Percentiles rank a stretch among this genome's conserved stretches.
phyloP scores from a whole-genome alignment of 495 filamentous ascomycete genomes.

The Halenospora varia region DNA sequence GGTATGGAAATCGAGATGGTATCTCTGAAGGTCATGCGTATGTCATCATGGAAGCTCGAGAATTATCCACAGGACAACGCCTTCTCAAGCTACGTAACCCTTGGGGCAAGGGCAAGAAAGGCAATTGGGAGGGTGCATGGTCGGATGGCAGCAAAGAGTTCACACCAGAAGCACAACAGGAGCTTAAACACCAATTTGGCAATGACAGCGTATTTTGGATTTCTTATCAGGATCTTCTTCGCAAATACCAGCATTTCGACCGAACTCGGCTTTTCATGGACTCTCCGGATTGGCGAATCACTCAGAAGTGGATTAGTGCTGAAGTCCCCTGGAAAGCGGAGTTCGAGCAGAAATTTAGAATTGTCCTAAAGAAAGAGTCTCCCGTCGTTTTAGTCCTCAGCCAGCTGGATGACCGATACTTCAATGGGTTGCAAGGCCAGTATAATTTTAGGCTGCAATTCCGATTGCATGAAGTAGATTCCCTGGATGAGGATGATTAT shows the following conservation, averaged over 20 bases:
- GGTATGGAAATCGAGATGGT: slow-evolving; percentile 55
- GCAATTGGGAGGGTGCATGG: slow-evolving; percentile 79
- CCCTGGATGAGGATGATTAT: slow-evolving; percentile 66
- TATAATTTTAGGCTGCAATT: slow-evolving; percentile 79
- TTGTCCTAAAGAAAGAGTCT: slow-evolving; percentile 63
- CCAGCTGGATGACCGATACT: slow-evolving; percentile 85
- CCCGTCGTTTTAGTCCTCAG: slow-evolving; percentile 75
- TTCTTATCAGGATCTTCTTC: slow-evolving; percentile 78
- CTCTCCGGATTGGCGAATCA: slow-evolving; percentile 75
- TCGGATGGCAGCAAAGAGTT: slow-evolving; percentile 91
- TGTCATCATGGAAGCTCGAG: slow-evolving; percentile 77
- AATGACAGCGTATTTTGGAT: slow-evolving; percentile 77
- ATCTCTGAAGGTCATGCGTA: slow-evolving; percentile 84
- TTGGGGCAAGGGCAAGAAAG: slow-evolving; percentile 71
- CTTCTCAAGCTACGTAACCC: slow-evolving; percentile 80
- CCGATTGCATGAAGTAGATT: slow-evolving; percentile 73
- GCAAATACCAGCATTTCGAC: slow-evolving; percentile 81
- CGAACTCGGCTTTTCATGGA: slow-evolving; percentile 81
- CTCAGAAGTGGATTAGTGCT: slow-evolving; percentile 80
- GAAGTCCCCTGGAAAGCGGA: slow-evolving; percentile 83
- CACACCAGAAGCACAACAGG: slow-evolving; percentile 82
- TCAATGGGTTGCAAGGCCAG: slow-evolving; percentile 74
- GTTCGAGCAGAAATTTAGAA: slow-evolving; percentile 78
- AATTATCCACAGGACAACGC: slow-evolving; percentile 51
- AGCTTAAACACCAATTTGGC: slow-evolving; percentile 68